These are phyloP conservation scores for Pogostemon cablin DNA, from an alignment of 257 asterid genomes.

Conservation along the genomic window DNA sequence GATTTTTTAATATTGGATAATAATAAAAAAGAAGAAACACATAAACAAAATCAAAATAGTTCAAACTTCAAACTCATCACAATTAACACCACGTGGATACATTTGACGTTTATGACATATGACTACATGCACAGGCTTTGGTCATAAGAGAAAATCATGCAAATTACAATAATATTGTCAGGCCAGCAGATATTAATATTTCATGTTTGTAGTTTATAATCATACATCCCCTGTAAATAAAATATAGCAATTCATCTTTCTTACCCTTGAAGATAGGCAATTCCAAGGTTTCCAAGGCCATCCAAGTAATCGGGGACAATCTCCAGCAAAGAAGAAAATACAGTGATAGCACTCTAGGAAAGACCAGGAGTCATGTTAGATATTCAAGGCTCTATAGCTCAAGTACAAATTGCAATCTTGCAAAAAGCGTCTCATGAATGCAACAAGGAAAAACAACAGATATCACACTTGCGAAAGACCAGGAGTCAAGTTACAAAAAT, in stretches of 20 bases:
- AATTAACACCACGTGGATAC: slow-evolving; percentile 18
- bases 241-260: slow-evolving; percentile 33
- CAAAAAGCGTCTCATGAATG: slow-evolving; percentile 36
- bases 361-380: slow-evolving; percentile 39
- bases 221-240: slow-evolving; percentile 2
- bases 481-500: slow-evolving; percentile 33
- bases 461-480: slow-evolving; percentile 67
- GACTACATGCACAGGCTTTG: slow-evolving; percentile 8
- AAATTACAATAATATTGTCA: background rate
- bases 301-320: slow-evolving; percentile 82
- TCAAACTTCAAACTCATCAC: background rate
- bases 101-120: slow-evolving; percentile 6
- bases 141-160: slow-evolving; percentile 6
- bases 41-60: too few relatives aligned
- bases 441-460: slow-evolving; percentile 72
- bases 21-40: background rate
- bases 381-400: slow-evolving; percentile 27
- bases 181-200: slow-evolving; percentile 11
- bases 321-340: slow-evolving; percentile 76
- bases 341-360: slow-evolving; percentile 84
- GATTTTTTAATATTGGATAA: background rate
- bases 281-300: slow-evolving; percentile 93
- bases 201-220: slow-evolving; percentile 4
- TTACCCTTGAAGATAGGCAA: slow-evolving; percentile 90
- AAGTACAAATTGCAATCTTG: slow-evolving; percentile 26